Evolutionary conservation across 2,329 filamentous ascomycete species (phyloP).

Genomic region (Biscogniauxia mediterranea): DNA sequence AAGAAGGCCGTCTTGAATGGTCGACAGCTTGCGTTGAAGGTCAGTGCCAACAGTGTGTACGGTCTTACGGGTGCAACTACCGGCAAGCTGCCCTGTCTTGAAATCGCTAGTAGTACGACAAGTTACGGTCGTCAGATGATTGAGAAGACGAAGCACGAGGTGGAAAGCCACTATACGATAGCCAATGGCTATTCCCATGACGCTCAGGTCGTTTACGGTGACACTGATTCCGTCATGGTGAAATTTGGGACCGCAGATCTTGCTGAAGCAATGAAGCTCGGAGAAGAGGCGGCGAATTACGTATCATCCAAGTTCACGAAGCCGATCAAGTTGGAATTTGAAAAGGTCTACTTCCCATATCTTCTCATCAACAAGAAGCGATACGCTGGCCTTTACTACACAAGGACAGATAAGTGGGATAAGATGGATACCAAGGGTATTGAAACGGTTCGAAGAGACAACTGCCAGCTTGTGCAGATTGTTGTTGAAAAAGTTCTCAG

Average conservation of each 20-base stretch:
- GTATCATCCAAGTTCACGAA: constrained; percentile 93
- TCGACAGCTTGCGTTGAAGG: constrained; percentile 91
- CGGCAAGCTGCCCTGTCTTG: constrained; percentile 90
- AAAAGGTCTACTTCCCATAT: constrained; percentile 98
- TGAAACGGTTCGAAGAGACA: constrained; percentile 95
- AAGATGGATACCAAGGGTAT: constrained; percentile 99
- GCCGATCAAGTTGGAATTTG: constrained; percentile 98
- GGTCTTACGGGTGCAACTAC: constrained; percentile 94
- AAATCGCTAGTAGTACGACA: constrained; percentile 95
- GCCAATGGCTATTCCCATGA: constrained; percentile 94
- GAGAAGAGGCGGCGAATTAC: constrained; percentile 84
- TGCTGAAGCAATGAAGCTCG: constrained; percentile 86
- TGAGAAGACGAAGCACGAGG: constrained; percentile 94
- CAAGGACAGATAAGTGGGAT: constrained; percentile 88
- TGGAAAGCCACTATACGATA: constrained; percentile 84
- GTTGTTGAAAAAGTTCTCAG: constrained; percentile 95
- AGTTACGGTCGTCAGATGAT: constrained; percentile 99
- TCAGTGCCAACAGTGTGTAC: constrained; percentile 97
- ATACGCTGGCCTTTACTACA: constrained; percentile 98
- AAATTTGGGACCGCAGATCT: constrained; percentile 93
- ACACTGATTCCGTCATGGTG: constrained; percentile 99
- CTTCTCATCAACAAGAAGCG: constrained; percentile 99
- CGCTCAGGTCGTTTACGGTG: constrained; percentile 96
- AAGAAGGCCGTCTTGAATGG: constrained; percentile 97
- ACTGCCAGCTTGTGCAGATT: constrained; percentile 91